phyloP scores from a whole-genome alignment of 495 filamentous ascomycete species.

The Bathelium albidoporum region DNA sequence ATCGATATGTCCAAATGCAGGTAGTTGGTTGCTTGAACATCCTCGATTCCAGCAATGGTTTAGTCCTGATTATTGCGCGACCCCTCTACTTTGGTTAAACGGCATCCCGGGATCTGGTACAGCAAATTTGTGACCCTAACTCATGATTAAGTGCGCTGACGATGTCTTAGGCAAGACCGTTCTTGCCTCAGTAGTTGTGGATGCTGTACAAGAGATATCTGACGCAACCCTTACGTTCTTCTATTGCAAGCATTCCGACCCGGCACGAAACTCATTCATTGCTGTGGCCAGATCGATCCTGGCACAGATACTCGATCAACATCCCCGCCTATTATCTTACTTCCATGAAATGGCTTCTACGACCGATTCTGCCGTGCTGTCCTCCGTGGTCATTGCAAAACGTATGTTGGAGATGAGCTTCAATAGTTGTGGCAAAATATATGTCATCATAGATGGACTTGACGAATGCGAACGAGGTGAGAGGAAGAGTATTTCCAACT shows the following conservation, averaged over 20 bases:
- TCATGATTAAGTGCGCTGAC: neutral
- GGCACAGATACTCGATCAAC: neutral
- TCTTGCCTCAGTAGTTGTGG: neutral
- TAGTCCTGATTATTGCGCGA: neutral
- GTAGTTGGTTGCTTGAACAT: neutral
- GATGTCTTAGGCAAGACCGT: neutral
- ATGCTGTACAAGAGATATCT: neutral
- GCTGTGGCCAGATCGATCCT: neutral
- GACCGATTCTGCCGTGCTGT: neutral
- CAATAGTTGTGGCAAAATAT: neutral
- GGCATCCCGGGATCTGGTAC: neutral
- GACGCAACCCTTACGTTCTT: neutral
- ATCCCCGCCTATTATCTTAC: neutral
- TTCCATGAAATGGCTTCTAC: neutral
- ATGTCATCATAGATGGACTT: neutral
- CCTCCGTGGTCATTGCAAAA: neutral
- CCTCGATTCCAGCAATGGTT: neutral
- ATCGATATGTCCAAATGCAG: neutral
- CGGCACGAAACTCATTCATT: neutral
- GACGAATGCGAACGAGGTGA: neutral
- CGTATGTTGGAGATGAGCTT: neutral
- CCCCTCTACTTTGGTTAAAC: neutral
- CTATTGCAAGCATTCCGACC: neutral
- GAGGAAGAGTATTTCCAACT: neutral
- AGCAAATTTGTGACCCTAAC: neutral